Evolutionary conservation across 2,329 filamentous ascomycete species (phyloP), one percentile per base, ranked within the genome.

Genomic region (Gnomoniopsis smithogilvyi): DNA sequence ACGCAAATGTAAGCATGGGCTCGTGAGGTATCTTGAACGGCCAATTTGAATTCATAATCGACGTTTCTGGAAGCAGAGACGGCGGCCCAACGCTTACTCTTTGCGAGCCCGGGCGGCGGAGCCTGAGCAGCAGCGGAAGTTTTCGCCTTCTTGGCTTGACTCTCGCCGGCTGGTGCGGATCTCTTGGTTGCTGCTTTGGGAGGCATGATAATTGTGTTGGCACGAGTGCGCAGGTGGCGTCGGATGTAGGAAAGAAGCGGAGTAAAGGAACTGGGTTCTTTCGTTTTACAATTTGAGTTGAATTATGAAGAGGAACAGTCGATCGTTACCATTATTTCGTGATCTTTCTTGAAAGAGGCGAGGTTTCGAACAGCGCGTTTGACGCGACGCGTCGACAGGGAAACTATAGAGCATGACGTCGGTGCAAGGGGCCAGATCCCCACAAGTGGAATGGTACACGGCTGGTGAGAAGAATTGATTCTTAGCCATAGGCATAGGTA

Each of bases 51-150:
- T 3, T 45, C 36, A 15, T 19, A 38, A 17, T 58, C 49, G 17
- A 38, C n/a, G 21, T 51, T 52, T 49, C 36, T 38, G 26, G 55
- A 58, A 4, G 34, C 55, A 6, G 50, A 52, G 7, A 52, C 50
- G 41, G 50, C 34, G 2, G 50, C 36, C 50, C 50, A 41, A 15
- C 46, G 45, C 24, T 48, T 48, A 24, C 41, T 45, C 19, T 33
- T 22, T 19, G 38, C 2, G n/a, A 21, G 10, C 19, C 17, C 34
- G 15, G 34, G 47, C 11, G 47, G 3, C 12, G 6, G 12, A 41
- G 36, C 11, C 2, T 45, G 6, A 4, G 24, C 17, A 24, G 24
- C n/a, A n/a, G 24, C 52, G 19, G 52, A 33, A 3, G 38, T 30
- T 21, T 56, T 56, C 3, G 45, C 17, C 45, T 50, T 56, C 36